These are phyloP conservation scores for Drechslera avenae DNA, from an alignment of 2,329 filamentous ascomycete genomes.

Conservation along the genomic window DNA sequence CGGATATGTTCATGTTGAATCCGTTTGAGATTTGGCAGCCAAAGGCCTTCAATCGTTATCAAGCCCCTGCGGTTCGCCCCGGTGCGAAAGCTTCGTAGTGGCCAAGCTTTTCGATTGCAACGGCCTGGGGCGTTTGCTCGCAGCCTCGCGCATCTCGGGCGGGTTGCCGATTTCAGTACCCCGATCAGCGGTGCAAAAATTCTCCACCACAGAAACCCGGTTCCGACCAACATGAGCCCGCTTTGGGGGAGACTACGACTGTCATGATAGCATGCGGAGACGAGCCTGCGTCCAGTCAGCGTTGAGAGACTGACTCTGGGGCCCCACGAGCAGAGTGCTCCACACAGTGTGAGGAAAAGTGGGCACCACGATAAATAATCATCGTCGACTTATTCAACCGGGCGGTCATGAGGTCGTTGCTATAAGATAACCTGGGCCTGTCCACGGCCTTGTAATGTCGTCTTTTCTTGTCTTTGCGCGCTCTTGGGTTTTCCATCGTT, in stretches of 20 bases:
- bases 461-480: too few species aligned
- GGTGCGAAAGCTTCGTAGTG: too few species aligned
- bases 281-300: conserved; percentile 2
- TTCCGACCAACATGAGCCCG: background rate
- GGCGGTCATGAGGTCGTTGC: background rate
- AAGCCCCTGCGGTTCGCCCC: too few species aligned
- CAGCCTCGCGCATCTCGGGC: too few species aligned
- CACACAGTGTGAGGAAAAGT: conserved; percentile 1
- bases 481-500: background rate
- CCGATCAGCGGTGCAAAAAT: too few species aligned
- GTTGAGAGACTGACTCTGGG: background rate
- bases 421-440: background rate
- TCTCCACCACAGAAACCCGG: too few species aligned
- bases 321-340: conserved; percentile 4
- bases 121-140: too few species aligned
- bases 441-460: background rate
- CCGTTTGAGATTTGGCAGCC: too few species aligned
- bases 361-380: background rate
- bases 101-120: too few species aligned
- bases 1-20: too few species aligned
- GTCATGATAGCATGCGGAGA: background rate
- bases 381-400: background rate
- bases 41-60: too few species aligned
- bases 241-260: background rate
- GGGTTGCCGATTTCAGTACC: too few species aligned